Evolutionary conservation across 2,329 filamentous ascomycete genomes (phyloP).

Genomic region (Pezicula neosporulosa): DNA sequence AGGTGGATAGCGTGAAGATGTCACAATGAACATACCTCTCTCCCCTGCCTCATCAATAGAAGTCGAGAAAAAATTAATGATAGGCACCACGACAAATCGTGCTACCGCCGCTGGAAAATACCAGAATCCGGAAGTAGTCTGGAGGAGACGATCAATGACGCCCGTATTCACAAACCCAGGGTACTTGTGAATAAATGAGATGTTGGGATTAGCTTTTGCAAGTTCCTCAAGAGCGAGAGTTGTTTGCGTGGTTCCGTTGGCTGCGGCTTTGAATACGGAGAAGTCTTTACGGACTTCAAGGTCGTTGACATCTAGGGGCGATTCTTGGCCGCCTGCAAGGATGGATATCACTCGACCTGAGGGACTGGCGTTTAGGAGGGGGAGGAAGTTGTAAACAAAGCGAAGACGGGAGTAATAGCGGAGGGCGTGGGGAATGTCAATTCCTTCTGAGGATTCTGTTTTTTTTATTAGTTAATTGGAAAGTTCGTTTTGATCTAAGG

Average conservation of each 20-base stretch:
- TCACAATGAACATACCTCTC: constrained; percentile 34
- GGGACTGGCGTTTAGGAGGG: constrained; percentile 43
- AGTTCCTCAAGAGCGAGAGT: constrained; percentile 48
- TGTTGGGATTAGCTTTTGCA: constrained; percentile 38
- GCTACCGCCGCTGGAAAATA: constrained; percentile 15
- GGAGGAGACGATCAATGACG: constrained; percentile 25
- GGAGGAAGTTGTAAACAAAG: constrained; percentile 54
- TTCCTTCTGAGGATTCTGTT: constrained; percentile 51
- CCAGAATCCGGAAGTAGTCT: constrained; percentile 18
- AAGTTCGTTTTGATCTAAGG: neutral
- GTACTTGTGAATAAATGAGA: constrained; percentile 37
- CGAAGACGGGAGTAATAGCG: constrained; percentile 55
- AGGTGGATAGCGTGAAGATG: constrained; percentile 30
- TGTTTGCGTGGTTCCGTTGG: constrained; percentile 46
- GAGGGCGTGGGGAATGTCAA: constrained; percentile 48
- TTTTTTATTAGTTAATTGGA: constrained; percentile 16
- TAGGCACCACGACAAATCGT: constrained; percentile 18
- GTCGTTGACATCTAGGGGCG: constrained; percentile 43
- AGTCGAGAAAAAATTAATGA: constrained; percentile 26
- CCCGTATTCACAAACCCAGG: constrained; percentile 35
- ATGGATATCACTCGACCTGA: constrained; percentile 51
- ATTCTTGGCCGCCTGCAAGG: constrained; percentile 49
- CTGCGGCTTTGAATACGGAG: constrained; percentile 36
- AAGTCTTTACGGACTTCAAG: constrained; percentile 30
- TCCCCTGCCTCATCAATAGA: constrained; percentile 33